Base-by-base conservation (phyloP, 2,329 filamentous ascomycete genomes). In the Claviceps paspali region DNA sequence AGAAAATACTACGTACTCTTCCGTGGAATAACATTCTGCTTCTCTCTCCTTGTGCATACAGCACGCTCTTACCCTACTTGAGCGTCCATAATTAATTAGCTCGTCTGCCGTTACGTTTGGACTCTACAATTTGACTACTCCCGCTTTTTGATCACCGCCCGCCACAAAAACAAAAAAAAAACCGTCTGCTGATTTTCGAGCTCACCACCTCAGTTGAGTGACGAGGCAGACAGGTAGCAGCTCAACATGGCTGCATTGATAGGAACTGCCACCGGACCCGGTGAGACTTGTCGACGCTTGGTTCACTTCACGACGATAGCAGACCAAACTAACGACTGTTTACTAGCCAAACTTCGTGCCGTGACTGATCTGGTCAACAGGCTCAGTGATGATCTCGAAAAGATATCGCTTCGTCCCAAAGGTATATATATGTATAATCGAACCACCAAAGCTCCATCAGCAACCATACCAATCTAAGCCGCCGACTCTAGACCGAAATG, bases 361-460 rank as follows among this genome's bases (percentile, higher is more conserved):
- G 80, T 88, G 29, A 74, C 67, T 12, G 63, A 65, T 37, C 60
- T 91, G 12, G 60, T 91, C 45, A 59, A 67, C 29, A 67, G 67
- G 30, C 65, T 92, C 29, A 62, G 65, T 6, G 53, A 67, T 35
- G 81, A 88, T 52, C 58, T 85, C 1, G 56, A 70, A 35, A 64
- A 69, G n/a, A 62, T 65, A 34, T 67, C 61, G 18, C 65, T 87
- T 29, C 60, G 67, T 5, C 59, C 74, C 35, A 58, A 74, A 45
- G 66, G 82, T 83, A 60, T 55, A 70, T 37, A 45, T 66, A 82
- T 83, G 60, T 55, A 70, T 37, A 18, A 14, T 30, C 15, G 44
- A 15, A 29, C 29, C 34, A 33, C 35, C 7, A 8, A 17, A 12
- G 23, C n/a, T 26, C 21, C 22, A 22, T 22, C 19, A 6, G n/a